These are phyloP conservation scores for Daldinia loculata DNA, from an alignment of 495 filamentous ascomycete species.

Conservation along the genomic window DNA sequence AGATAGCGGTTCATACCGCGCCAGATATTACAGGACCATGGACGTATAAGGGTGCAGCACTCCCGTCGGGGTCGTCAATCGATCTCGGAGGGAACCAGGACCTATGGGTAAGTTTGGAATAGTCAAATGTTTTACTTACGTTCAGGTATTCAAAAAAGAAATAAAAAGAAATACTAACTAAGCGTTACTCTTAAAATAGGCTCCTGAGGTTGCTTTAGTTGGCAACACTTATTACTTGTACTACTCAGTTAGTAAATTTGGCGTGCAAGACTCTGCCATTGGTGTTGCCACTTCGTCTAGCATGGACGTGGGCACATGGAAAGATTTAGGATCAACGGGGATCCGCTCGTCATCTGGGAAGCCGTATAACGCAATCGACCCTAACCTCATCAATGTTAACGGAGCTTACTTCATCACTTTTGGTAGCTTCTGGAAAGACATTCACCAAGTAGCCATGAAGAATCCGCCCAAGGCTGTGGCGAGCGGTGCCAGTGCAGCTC, in stretches of 20 bases:
- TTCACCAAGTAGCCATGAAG: slow-evolving; percentile 69
- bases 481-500: slow-evolving; percentile 47
- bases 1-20: slow-evolving; percentile 67
- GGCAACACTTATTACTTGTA: slow-evolving; percentile 72
- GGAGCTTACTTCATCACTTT: slow-evolving; percentile 67
- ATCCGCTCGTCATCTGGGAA: slow-evolving; percentile 56
- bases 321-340: slow-evolving; percentile 62
- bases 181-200: slow-evolving; percentile 50
- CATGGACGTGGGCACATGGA: slow-evolving; percentile 69
- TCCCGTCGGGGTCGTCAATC: slow-evolving; percentile 68
- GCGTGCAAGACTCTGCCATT: slow-evolving; percentile 69
- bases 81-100: slow-evolving; percentile 61
- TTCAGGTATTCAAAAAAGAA: not conserved
- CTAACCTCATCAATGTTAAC: slow-evolving; percentile 62
- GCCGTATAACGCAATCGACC: slow-evolving; percentile 76
- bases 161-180: not conserved
- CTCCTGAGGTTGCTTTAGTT: slow-evolving; percentile 69
- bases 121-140: too few relatives aligned
- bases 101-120: slow-evolving; percentile 62
- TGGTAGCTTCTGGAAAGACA: slow-evolving; percentile 74
- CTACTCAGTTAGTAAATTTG: slow-evolving; percentile 73
- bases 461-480: slow-evolving; percentile 45
- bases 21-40: slow-evolving; percentile 69
- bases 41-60: slow-evolving; percentile 64
- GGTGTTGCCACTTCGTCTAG: slow-evolving; percentile 72